Evolutionary conservation across 2,329 filamentous ascomycete species (phyloP), one percentile per base, ranked within the genome.

Genomic region (Pochonia chlamydosporia): DNA sequence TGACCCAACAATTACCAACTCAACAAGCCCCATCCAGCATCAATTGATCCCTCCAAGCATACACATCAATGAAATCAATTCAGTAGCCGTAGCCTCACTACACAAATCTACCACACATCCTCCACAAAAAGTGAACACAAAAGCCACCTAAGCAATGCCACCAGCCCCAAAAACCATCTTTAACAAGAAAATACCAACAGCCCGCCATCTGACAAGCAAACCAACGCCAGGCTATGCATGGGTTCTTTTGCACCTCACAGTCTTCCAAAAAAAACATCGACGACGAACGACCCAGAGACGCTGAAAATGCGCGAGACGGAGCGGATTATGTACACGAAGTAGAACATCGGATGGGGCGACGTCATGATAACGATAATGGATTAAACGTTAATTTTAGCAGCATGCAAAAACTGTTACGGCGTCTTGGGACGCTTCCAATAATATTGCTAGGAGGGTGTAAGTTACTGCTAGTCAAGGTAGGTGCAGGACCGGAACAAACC

Each of bases 341-440:
- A 16, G n/a, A 31, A 36, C 18, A 14, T 16, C 43, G 36, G 18
- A 30, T 28, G 26, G 30, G 7, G 25, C 21, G 16, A 47, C 30
- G 24, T 14, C 30, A 16, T 18, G 14, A 33, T 43, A 47, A 36
- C 28, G 31, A 26, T 43, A 35, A 39, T 16, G 31, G 31, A 35
- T 35, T 35, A 18, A 13, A 6, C 40, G 26, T n/a, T 40, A 20
- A 26, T 5, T 14, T 33, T 9, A 41, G 4, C n/a, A 33, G 25
- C 14, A 16, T 44, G 33, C 14, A 39, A 16, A 42, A 13, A n/a
- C n/a, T n/a, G 40, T 68, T 57, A 83, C 42, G 80, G 80, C 13
- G 79, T 84, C 55, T 71, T 72, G 11, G 81, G 81, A 44, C 75
- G 72, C 69, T 84, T 84, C 81, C 81, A 84, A 63, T 81, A 85